Evolutionary conservation across 192 early-diverging fungal genomes (phyloP).

Genomic region (Entomortierella lignicola): DNA sequence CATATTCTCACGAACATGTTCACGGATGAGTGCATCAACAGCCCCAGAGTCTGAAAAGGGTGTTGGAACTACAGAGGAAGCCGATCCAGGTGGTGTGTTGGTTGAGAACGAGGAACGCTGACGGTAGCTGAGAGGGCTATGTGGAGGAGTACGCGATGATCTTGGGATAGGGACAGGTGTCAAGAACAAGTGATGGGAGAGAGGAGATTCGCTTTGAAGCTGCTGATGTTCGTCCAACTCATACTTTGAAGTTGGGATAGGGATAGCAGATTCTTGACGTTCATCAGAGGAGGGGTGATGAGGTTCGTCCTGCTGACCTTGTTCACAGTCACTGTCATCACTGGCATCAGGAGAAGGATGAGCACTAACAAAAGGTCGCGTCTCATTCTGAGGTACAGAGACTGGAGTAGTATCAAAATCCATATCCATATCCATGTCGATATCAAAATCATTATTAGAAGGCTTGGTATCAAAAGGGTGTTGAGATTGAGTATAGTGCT

Average conservation of each 20-base stretch:
- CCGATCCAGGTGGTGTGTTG: slow-evolving; percentile 36
- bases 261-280: not conserved
- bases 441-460: slow-evolving; percentile 6
- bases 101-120: slow-evolving; percentile 30
- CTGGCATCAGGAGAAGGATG: slow-evolving; percentile 45
- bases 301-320: not conserved
- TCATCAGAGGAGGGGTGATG: slow-evolving; percentile 2
- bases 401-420: slow-evolving; percentile 15
- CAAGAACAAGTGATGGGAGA: slow-evolving; percentile 37
- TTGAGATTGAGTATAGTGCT: slow-evolving; percentile 3
- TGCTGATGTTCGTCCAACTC: not conserved
- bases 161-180: slow-evolving; percentile 44
- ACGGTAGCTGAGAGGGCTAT: slow-evolving; percentile 19
- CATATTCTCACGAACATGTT: slow-evolving; percentile 21
- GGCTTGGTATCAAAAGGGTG: slow-evolving; percentile 15
- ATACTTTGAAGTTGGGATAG: not conserved
- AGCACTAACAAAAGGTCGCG: slow-evolving; percentile 36
- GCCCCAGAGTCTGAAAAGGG: slow-evolving; percentile 33
- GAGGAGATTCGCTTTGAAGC: slow-evolving; percentile 5
- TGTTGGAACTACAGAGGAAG: slow-evolving; percentile 8
- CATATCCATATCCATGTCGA: slow-evolving; percentile 35
- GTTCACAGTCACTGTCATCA: slow-evolving; percentile 39
- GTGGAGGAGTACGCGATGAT: slow-evolving; percentile 29
- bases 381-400: not conserved
- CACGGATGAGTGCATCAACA: slow-evolving; percentile 35